phyloP scores from a whole-genome alignment of 306 rosid species.

The Vigna mungo region DNA sequence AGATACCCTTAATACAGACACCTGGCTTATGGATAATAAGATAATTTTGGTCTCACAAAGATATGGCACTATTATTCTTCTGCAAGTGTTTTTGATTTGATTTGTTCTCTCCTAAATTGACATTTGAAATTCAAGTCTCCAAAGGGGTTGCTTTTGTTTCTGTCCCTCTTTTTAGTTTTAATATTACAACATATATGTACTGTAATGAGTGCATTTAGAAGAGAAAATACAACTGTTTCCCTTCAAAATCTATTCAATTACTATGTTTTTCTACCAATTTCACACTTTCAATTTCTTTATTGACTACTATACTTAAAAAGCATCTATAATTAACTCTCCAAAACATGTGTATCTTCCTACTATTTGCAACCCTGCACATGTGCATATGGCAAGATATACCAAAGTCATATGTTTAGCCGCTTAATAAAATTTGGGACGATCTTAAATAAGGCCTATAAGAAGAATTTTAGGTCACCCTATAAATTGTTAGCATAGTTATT shows the following conservation, averaged over 20 bases:
- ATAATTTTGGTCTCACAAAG: constrained; percentile 56
- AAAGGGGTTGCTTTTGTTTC: neutral
- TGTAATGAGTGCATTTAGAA: neutral
- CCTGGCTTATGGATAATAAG: constrained; percentile 49
- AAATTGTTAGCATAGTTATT: too few species aligned
- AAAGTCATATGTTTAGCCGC: constrained; percentile 2
- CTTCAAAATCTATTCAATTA: constrained; percentile 5
- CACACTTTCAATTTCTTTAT: too few species aligned
- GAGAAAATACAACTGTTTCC: neutral
- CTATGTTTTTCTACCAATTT: neutral
- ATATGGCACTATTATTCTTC: constrained; percentile 43
- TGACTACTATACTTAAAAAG: neutral
- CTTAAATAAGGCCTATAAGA: too few species aligned
- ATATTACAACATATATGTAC: neutral
- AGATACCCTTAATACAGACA: constrained; percentile 49
- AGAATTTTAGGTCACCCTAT: neutral
- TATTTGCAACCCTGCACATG: neutral
- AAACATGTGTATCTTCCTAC: too few species aligned
- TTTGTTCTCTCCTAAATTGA: constrained; percentile 42
- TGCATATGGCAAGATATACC: neutral
- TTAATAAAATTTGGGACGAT: neutral
- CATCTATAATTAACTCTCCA: neutral
- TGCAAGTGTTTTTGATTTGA: constrained; percentile 20
- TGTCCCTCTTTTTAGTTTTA: constrained; percentile 8
- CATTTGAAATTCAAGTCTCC: neutral